Conservation (phyloP, 441 rosid genomes). For the Adansonia gregorii region DNA sequence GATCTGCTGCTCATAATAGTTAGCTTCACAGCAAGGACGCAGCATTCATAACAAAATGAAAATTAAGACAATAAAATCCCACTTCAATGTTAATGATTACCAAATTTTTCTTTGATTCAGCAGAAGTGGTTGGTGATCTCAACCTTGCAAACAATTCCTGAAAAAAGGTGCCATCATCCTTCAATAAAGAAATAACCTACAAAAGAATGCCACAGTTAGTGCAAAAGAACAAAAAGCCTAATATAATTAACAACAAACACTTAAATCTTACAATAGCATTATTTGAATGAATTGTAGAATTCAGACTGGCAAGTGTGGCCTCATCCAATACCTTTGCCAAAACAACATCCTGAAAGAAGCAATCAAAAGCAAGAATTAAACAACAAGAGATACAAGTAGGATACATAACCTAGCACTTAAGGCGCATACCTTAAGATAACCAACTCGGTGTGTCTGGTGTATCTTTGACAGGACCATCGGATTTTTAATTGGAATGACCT, state of each 20-base stretch:
- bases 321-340: constrained; percentile 96
- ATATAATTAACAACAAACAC: constrained; percentile 16
- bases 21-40: not conserved
- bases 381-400: constrained; percentile 15
- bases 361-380: constrained; percentile 38
- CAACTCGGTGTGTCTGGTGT: constrained; percentile 97
- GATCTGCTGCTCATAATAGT: not conserved
- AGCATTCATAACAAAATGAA: constrained; percentile 8
- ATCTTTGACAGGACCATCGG: constrained; percentile 84
- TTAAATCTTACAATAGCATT: constrained; percentile 83
- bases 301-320: constrained; percentile 80
- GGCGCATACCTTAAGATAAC: constrained; percentile 83
- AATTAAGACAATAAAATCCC: not conserved
- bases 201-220: constrained; percentile 35
- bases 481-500: constrained; percentile 96
- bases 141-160: constrained; percentile 93
- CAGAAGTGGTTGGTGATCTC: constrained; percentile 65
- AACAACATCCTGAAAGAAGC: constrained; percentile 84
- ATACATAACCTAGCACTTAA: constrained; percentile 20
- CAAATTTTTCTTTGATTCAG: constrained; percentile 93
- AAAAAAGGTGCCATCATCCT: constrained; percentile 91
- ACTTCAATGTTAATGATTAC: constrained; percentile 44
- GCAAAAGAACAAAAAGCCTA: constrained; percentile 17
- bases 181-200: constrained; percentile 90
- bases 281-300: constrained; percentile 89